Percentiles rank a stretch among this genome's conserved stretches.
These are phyloP conservation scores for Arabis alpina DNA, from an alignment of 345 rosid genomes.

Conservation along the genomic window DNA sequence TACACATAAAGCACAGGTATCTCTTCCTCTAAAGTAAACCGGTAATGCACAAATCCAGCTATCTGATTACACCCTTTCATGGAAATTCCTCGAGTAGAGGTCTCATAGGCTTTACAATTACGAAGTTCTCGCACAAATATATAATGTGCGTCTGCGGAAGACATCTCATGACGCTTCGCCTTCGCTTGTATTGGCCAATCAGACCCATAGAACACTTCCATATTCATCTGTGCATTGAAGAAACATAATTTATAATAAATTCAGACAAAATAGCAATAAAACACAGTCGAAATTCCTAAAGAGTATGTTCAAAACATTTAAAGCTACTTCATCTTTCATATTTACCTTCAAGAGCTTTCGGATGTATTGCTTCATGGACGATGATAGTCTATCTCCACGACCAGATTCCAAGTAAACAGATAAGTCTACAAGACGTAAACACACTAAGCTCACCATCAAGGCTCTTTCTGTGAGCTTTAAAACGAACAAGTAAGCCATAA, in stretches of 20 bases:
- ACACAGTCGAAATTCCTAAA: neutral
- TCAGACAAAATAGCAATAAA: neutral
- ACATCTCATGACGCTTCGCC: conserved; percentile 81
- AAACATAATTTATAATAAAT: neutral
- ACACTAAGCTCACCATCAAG: neutral
- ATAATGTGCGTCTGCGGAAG: conserved; percentile 72
- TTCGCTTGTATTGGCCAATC: conserved; percentile 83
- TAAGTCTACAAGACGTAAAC: conserved; percentile 51
- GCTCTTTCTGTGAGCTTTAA: conserved; percentile 17
- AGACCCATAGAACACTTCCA: conserved; percentile 71
- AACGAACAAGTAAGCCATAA: neutral
- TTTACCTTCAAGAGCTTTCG: conserved; percentile 67
- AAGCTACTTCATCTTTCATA: neutral
- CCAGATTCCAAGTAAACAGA: conserved; percentile 65
- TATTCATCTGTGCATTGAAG: conserved; percentile 56
- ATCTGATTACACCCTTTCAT: conserved; percentile 39
- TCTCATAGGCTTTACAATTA: conserved; percentile 37
- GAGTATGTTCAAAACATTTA: neutral
- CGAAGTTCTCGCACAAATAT: conserved; percentile 53
- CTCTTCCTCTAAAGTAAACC: conserved; percentile 84
- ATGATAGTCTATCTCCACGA: conserved; percentile 69
- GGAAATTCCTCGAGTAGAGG: conserved; percentile 16
- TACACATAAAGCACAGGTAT: conserved; percentile 84
- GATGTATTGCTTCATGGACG: conserved; percentile 55
- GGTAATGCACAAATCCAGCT: conserved; percentile 81